phyloP scores from a whole-genome alignment of 345 rosid species.

The Camelina sativa region DNA sequence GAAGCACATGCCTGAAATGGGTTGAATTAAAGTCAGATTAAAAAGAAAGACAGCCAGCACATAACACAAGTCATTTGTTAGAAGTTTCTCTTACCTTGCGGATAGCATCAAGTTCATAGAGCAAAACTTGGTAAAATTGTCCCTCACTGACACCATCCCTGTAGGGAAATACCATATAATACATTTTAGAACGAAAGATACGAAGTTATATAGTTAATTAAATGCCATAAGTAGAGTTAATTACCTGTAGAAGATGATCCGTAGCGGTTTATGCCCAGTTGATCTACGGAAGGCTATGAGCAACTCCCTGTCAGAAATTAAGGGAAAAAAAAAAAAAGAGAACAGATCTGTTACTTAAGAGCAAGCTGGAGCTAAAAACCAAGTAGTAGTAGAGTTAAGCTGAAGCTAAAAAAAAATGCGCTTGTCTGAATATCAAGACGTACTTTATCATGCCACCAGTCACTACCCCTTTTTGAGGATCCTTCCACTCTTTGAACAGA shows the following conservation, averaged over 20 bases:
- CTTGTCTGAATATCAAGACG: conserved; percentile 14
- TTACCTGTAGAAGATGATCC: conserved; percentile 95
- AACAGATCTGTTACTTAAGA: conserved; percentile 4
- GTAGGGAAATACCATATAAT: conserved; percentile 11
- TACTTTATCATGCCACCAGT: conserved; percentile 99
- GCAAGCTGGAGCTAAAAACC: conserved; percentile 13
- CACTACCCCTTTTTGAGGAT: conserved; percentile 85
- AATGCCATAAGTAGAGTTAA: not conserved
- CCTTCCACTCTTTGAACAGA: conserved; percentile 91
- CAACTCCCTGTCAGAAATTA: conserved; percentile 65
- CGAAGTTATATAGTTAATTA: not conserved
- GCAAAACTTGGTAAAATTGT: conserved; percentile 92
- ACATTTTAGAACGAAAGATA: not conserved
- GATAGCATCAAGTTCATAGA: conserved; percentile 95
- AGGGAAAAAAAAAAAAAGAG: not conserved
- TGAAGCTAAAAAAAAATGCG: not conserved
- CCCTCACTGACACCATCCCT: conserved; percentile 99
- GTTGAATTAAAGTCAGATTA: not conserved
- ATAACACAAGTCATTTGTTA: not conserved
- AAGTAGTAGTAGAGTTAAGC: not conserved
- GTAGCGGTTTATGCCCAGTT: conserved; percentile 92
- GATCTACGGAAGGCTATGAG: conserved; percentile 94
- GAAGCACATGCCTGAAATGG: conserved; percentile 86
- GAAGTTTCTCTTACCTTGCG: conserved; percentile 63
- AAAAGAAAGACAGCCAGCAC: not conserved